Evolutionary conservation across 345 rosid species (phyloP).

Genomic region (Brassica cretica): DNA sequence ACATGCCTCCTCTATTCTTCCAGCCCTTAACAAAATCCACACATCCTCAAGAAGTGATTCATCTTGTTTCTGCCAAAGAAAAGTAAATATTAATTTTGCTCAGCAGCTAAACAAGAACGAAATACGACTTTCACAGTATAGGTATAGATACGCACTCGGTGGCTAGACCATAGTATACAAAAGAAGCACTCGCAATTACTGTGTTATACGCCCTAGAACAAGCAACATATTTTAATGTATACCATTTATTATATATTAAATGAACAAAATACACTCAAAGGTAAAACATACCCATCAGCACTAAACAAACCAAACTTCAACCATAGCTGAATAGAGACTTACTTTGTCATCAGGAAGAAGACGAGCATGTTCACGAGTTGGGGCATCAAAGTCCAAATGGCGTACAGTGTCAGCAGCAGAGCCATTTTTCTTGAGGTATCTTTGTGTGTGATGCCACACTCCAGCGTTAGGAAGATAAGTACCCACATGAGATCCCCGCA

Average conservation of each 20-base stretch:
- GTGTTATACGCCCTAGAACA: constrained; percentile 11
- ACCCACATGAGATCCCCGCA: constrained; percentile 92
- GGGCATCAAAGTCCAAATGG: constrained; percentile 99
- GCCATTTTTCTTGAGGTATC: constrained; percentile 68
- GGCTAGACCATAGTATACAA: constrained; percentile 3
- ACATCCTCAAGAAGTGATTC: constrained; percentile 94
- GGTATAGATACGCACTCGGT: constrained; percentile 5
- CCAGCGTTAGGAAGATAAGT: constrained; percentile 93
- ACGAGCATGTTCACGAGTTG: constrained; percentile 89
- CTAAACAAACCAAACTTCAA: constrained; percentile 24
- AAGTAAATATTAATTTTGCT: constrained; percentile 10
- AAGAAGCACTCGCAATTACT: constrained; percentile 2
- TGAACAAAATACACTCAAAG: not conserved
- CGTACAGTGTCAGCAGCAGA: constrained; percentile 58
- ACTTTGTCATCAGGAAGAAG: constrained; percentile 83
- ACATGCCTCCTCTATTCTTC: constrained; percentile 90
- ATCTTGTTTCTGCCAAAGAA: constrained; percentile 75
- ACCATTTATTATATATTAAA: not conserved
- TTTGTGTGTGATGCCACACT: constrained; percentile 93
- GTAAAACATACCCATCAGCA: constrained; percentile 11
- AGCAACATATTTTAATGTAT: constrained; percentile 10
- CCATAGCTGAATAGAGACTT: constrained; percentile 33
- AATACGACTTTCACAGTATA: constrained; percentile 5
- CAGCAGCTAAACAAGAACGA: not conserved
- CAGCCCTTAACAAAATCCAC: constrained; percentile 93